These are phyloP conservation scores for Chamaecrista fasciculata DNA, from an alignment of 306 rosid genomes.

Conservation along the genomic window DNA sequence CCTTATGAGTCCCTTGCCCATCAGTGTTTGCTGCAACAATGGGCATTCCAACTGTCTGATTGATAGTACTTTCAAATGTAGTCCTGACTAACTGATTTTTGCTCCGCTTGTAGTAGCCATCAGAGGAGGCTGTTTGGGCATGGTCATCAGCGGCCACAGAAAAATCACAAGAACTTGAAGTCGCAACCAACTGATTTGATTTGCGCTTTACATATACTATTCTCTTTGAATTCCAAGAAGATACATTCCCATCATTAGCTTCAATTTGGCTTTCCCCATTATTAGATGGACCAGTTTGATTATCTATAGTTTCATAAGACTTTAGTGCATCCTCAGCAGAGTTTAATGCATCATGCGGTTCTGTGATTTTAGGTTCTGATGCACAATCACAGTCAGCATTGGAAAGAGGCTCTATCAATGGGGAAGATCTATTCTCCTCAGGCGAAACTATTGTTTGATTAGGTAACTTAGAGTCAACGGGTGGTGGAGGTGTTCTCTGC, in stretches of 20 bases:
- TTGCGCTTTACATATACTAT: slow-evolving; percentile 74
- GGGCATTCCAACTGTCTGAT: slow-evolving; percentile 40
- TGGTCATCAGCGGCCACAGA: slow-evolving; percentile 32
- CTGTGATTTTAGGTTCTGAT: slow-evolving; percentile 23
- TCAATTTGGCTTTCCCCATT: slow-evolving; percentile 48
- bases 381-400: slow-evolving; percentile 43
- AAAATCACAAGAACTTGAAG: slow-evolving; percentile 56
- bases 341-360: neutral
- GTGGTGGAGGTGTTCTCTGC: slow-evolving; percentile 41
- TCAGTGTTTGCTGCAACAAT: slow-evolving; percentile 44
- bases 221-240: slow-evolving; percentile 46
- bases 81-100: slow-evolving; percentile 82
- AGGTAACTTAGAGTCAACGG: slow-evolving; percentile 32
- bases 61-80: slow-evolving; percentile 50
- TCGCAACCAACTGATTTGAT: slow-evolving; percentile 85
- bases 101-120: slow-evolving; percentile 84
- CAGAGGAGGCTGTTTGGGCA: neutral
- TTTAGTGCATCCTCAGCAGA: slow-evolving; percentile 10
- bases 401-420: slow-evolving; percentile 41
- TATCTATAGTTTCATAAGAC: slow-evolving; percentile 35
- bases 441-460: neutral
- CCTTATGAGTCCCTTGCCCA: slow-evolving; percentile 42
- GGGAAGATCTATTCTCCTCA: slow-evolving; percentile 40
- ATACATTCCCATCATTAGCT: slow-evolving; percentile 27
- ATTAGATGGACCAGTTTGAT: slow-evolving; percentile 37